These are phyloP conservation scores for Cucurbita argyrosperma DNA, from an alignment of 306 rosid genomes.

Conservation along the genomic window DNA sequence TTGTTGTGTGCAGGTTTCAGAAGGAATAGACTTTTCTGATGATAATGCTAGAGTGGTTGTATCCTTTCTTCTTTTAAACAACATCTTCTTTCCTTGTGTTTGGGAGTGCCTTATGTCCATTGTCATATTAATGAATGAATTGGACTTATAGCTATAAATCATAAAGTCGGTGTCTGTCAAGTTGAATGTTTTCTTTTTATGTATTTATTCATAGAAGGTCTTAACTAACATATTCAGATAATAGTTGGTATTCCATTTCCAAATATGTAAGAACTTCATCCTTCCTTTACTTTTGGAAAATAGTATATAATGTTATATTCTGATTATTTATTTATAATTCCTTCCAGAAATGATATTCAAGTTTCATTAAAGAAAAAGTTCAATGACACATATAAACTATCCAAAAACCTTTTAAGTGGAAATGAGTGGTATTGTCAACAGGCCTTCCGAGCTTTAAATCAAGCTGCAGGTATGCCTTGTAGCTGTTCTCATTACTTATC, in stretches of 20 bases:
- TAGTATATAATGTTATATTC: not conserved
- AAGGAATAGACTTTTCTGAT: constrained; percentile 90
- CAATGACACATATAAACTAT: constrained; percentile 63
- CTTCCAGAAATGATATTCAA: constrained; percentile 65
- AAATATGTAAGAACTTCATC: constrained; percentile 56
- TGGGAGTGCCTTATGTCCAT: not conserved
- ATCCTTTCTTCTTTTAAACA: constrained; percentile 38
- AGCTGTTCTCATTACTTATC: not conserved
- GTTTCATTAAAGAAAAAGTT: constrained; percentile 65
- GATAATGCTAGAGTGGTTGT: constrained; percentile 91
- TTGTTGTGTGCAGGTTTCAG: constrained; percentile 65
- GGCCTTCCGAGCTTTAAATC: constrained; percentile 92
- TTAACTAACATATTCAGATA: constrained; percentile 63
- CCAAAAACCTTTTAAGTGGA: constrained; percentile 64
- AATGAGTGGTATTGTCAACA: constrained; percentile 93
- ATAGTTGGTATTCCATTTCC: constrained; percentile 94
- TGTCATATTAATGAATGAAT: not conserved
- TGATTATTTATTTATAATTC: constrained; percentile 24
- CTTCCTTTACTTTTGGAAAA: not conserved
- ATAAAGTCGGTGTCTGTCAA: not conserved
- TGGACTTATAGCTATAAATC: not conserved
- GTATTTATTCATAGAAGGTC: constrained; percentile 17
- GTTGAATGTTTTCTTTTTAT: constrained; percentile 5
- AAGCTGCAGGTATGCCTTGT: constrained; percentile 67
- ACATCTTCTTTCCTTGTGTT: not conserved